phyloP scores from a whole-genome alignment of 1,139 yeast species.

The Diutina sp. region DNA sequence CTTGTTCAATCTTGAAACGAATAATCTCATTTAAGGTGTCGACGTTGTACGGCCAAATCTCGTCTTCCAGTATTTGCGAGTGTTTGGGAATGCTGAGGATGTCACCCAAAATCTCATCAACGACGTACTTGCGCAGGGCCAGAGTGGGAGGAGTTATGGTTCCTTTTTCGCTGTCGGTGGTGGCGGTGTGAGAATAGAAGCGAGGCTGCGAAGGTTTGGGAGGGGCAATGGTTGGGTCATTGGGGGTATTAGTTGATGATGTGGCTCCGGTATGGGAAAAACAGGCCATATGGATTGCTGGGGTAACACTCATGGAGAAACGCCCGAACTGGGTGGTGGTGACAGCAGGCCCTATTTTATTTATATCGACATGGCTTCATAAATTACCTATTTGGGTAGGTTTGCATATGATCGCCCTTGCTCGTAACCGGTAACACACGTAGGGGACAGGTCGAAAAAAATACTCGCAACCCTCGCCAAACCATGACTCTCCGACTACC shows the following conservation, averaged over 20 bases:
- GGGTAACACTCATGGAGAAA: constrained; percentile 1
- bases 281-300: not conserved
- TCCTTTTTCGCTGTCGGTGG: not conserved
- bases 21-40: not conserved
- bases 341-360: not conserved
- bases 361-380: not conserved
- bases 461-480: not conserved
- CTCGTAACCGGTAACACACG: not conserved
- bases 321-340: not conserved
- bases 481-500: not conserved
- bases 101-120: not conserved
- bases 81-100: constrained; percentile 1
- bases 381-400: not conserved
- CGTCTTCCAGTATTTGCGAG: not conserved
- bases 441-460: not conserved
- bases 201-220: not conserved
- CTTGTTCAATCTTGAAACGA: not conserved
- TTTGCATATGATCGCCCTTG: not conserved
- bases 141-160: constrained; percentile 1
- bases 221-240: not conserved
- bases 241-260: not conserved
- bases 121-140: not conserved
- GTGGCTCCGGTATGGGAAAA: not conserved
- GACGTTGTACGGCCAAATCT: not conserved
- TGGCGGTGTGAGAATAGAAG: not conserved